These are phyloP conservation scores for Pythium apleroticum DNA, from an alignment of 352 stramenopile species.

Conservation along the genomic window DNA sequence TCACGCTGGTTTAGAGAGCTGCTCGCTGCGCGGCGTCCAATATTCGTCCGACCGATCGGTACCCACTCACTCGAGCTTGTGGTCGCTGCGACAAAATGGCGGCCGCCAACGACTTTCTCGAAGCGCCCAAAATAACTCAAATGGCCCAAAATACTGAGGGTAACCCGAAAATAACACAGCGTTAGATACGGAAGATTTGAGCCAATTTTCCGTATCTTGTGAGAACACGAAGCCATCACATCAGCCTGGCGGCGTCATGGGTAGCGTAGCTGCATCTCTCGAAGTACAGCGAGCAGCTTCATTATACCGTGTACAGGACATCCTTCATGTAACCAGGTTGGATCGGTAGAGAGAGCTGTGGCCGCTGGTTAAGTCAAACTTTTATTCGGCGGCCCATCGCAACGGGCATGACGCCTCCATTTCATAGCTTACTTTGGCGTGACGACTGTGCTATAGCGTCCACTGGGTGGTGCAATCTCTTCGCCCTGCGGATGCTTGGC, in stretches of 20 bases:
- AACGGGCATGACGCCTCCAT: neutral
- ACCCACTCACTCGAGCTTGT: constrained; percentile 1
- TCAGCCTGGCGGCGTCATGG: neutral
- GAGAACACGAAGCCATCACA: neutral
- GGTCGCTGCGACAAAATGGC: neutral
- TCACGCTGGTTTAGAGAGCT: constrained; percentile 3
- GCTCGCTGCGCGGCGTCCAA: neutral
- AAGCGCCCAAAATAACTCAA: neutral
- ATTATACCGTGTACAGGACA: too few relatives aligned
- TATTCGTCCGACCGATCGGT: constrained; percentile 1
- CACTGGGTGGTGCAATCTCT: neutral
- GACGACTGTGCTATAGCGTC: neutral
- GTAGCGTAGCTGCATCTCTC: too few relatives aligned
- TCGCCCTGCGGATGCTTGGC: constrained; percentile 12
- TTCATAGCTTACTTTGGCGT: neutral
- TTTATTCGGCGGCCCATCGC: too few relatives aligned
- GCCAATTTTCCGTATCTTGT: neutral
- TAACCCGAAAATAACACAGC: neutral
- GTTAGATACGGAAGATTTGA: neutral
- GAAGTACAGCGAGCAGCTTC: too few relatives aligned
- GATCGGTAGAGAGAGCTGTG: too few relatives aligned
- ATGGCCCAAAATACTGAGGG: neutral
- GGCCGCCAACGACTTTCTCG: neutral
- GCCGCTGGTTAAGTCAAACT: too few relatives aligned
- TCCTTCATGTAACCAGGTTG: too few relatives aligned